These are phyloP conservation scores for Dioszegia aurantiaca DNA, from an alignment of 768 basidiomycete species.

Conservation along the genomic window DNA sequence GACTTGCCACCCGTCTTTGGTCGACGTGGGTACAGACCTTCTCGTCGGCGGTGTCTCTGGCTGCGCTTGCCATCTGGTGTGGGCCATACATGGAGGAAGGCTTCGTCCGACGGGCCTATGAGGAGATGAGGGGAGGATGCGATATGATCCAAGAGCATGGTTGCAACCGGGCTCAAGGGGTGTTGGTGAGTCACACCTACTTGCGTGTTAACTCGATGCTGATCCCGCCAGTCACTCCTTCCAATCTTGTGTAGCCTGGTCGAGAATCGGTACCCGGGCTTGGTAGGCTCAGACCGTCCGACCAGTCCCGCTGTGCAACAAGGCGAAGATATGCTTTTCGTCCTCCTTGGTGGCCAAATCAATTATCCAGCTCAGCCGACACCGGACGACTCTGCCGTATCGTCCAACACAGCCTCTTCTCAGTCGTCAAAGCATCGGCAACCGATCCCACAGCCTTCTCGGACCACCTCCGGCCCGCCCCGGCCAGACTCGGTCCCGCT, in stretches of 20 bases:
- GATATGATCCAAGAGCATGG: constrained; percentile 42
- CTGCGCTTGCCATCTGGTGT: constrained; percentile 46
- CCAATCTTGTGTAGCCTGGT: constrained; percentile 37
- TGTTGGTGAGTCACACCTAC: constrained; percentile 26
- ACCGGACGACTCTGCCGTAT: neutral
- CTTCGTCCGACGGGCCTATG: constrained; percentile 33
- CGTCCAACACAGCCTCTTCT: neutral
- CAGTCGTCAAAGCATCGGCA: too few relatives aligned
- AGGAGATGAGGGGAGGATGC: constrained; percentile 36
- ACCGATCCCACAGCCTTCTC: too few relatives aligned
- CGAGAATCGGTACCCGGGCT: constrained; percentile 34
- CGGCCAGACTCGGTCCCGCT: neutral
- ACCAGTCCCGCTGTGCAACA: constrained; percentile 16
- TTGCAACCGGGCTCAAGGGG: constrained; percentile 29
- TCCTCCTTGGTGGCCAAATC: constrained; percentile 42
- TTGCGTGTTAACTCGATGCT: neutral
- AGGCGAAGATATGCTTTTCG: constrained; percentile 46
- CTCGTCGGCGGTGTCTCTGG: constrained; percentile 43
- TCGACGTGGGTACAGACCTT: constrained; percentile 46
- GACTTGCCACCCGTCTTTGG: constrained; percentile 36
- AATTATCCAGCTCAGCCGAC: neutral
- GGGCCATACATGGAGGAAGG: constrained; percentile 36
- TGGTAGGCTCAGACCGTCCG: constrained; percentile 14
- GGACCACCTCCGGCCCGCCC: neutral
- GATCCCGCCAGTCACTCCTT: constrained; percentile 22